A percentile compares a stretch with the other conserved stretches of the same genome.
Evolutionary conservation across 176 grass and related monocot species (phyloP).

Genomic region (Oryza nivara): DNA sequence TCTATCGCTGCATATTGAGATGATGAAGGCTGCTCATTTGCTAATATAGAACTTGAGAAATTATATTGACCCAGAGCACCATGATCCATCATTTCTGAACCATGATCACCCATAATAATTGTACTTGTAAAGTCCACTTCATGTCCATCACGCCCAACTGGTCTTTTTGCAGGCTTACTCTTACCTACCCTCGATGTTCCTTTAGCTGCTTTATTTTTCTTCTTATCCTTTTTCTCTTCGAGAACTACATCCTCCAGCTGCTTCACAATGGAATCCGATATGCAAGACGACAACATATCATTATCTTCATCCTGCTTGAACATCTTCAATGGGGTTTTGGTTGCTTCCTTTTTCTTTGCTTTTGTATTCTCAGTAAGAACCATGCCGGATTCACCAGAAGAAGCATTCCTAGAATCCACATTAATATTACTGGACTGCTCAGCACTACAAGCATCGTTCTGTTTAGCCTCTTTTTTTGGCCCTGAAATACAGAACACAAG

Average conservation of each 20-base stretch:
- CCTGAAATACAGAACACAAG: conserved; percentile 72
- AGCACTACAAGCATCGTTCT: conserved; percentile 31
- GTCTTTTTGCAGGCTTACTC: conserved; percentile 48
- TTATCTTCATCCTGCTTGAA: conserved; percentile 42
- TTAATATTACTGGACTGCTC: conserved; percentile 9
- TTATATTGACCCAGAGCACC: conserved; percentile 32
- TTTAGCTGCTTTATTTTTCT: conserved; percentile 55
- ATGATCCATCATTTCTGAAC: conserved; percentile 37
- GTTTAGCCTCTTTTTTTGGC: conserved; percentile 40
- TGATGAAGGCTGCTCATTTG: conserved; percentile 28
- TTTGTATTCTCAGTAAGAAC: conserved; percentile 41
- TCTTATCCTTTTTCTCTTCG: conserved; percentile 50
- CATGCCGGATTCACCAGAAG: conserved; percentile 29
- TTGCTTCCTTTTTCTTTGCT: conserved; percentile 36
- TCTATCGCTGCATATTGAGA: conserved; percentile 23
- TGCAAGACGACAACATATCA: conserved; percentile 49
- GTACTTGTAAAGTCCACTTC: conserved; percentile 48
- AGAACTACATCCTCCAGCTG: conserved; percentile 64
- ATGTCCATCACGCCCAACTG: conserved; percentile 21
- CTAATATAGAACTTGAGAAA: conserved; percentile 25
- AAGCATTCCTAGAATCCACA: conserved; percentile 34
- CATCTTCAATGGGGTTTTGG: conserved; percentile 43
- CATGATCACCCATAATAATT: conserved; percentile 46
- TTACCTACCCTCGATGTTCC: conserved; percentile 45
- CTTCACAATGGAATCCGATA: conserved; percentile 75